Evolutionary conservation across 2,329 filamentous ascomycete species (phyloP).

Genomic region (Myriosclerotinia duriaeana): DNA sequence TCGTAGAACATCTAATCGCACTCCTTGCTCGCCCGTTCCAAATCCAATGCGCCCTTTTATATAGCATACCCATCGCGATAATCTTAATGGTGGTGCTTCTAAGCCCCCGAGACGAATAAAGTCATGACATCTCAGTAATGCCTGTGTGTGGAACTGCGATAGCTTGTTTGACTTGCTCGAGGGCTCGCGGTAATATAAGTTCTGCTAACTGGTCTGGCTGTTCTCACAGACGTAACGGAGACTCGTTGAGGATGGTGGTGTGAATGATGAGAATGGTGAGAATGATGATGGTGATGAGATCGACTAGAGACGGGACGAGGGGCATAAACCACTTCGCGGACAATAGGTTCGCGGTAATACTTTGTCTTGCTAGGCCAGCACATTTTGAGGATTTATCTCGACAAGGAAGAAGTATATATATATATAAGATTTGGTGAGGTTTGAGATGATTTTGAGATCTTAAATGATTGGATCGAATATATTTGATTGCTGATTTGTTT

Average conservation of each 20-base stretch:
- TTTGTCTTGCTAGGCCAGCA: slow-evolving; percentile 16
- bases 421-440: no score
- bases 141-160: background rate
- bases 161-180: slow-evolving; percentile 9
- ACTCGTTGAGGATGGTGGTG: slow-evolving; percentile 12
- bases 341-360: slow-evolving; percentile 10
- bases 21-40: background rate
- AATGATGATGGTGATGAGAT: slow-evolving; percentile 9
- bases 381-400: background rate
- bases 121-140: background rate
- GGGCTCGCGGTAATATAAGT: slow-evolving; percentile 1
- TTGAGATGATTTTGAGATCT: background rate
- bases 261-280: background rate
- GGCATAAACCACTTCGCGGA: slow-evolving; percentile 11
- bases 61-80: background rate
- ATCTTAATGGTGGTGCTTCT: background rate
- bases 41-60: background rate
- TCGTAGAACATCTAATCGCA: background rate
- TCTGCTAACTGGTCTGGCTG: background rate
- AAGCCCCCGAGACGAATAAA: background rate
- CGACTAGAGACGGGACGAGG: slow-evolving; percentile 9
- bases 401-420: background rate
- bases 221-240: background rate
- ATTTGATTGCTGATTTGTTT: background rate
- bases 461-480: background rate